Conservation (phyloP, 1,139 yeast genomes). For the Hyphopichia burtonii region DNA sequence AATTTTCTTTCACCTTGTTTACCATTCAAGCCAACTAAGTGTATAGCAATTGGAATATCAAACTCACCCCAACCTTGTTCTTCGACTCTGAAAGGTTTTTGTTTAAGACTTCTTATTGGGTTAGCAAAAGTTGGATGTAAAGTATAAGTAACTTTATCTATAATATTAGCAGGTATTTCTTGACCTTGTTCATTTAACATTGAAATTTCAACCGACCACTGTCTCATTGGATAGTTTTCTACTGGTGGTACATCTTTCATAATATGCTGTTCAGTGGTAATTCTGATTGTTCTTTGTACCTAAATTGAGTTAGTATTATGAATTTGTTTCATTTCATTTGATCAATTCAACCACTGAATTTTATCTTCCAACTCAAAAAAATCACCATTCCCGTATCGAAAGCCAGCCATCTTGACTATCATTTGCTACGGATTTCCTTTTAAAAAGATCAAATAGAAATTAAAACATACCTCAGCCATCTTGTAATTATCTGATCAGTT, state of each 20-base stretch:
- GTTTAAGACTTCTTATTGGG: slow-evolving; percentile 78
- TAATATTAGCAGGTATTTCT: slow-evolving; percentile 81
- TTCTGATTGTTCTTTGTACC: slow-evolving; percentile 84
- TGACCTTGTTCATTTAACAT: slow-evolving; percentile 78
- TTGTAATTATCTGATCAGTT: not conserved
- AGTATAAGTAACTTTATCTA: slow-evolving; percentile 90
- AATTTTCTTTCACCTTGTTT: slow-evolving; percentile 85
- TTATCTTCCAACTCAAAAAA: too few relatives aligned
- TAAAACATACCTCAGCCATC: slow-evolving; percentile 1
- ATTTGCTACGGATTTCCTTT: not conserved
- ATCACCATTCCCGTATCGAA: too few relatives aligned
- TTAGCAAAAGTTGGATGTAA: slow-evolving; percentile 93
- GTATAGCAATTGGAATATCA: slow-evolving; percentile 78
- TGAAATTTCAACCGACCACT: slow-evolving; percentile 80
- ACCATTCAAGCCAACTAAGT: slow-evolving; percentile 62
- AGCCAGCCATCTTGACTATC: too few relatives aligned
- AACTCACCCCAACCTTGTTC: slow-evolving; percentile 99
- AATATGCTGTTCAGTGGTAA: slow-evolving; percentile 84
- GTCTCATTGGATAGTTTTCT: slow-evolving; percentile 93
- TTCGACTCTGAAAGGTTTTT: slow-evolving; percentile 83
- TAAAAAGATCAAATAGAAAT: not conserved
- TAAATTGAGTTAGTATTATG: slow-evolving; percentile 15
- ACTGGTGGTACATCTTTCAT: slow-evolving; percentile 83
- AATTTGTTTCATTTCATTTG: not conserved
- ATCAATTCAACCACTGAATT: too few relatives aligned